Evolutionary conservation across 2,329 filamentous ascomycete genomes (phyloP).

Genomic region (Aspergillus fischeri): DNA sequence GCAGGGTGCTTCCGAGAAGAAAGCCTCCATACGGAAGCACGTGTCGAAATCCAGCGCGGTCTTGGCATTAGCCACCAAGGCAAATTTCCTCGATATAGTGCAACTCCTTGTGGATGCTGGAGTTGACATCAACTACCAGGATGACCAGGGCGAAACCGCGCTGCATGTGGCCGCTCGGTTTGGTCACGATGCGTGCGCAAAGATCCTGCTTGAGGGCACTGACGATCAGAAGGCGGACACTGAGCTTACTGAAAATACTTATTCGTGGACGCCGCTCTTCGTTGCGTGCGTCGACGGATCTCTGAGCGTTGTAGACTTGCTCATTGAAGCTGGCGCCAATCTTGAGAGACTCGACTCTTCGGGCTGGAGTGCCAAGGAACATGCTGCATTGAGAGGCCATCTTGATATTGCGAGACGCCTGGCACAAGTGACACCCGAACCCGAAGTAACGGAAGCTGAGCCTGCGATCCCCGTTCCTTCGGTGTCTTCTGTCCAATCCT

Average conservation of each 20-base stretch:
- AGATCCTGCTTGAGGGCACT: slow-evolving; percentile 67
- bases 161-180: slow-evolving; percentile 88
- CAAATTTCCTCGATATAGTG: slow-evolving; percentile 80
- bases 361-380: slow-evolving; percentile 91
- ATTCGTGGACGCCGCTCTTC: slow-evolving; percentile 93
- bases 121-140: slow-evolving; percentile 89
- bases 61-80: slow-evolving; percentile 79
- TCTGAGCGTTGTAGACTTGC: slow-evolving; percentile 66
- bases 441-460: slow-evolving; percentile 31
- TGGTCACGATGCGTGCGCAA: slow-evolving; percentile 76
- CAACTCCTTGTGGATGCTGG: slow-evolving; percentile 82
- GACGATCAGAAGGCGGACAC: slow-evolving; percentile 68
- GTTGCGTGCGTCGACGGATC: slow-evolving; percentile 89
- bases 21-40: slow-evolving; percentile 61
- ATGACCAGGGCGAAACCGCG: slow-evolving; percentile 84
- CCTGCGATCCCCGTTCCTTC: slow-evolving; percentile 29
- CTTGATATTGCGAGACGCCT: slow-evolving; percentile 72
- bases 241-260: slow-evolving; percentile 75
- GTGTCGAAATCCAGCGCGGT: slow-evolving; percentile 83
- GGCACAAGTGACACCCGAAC: slow-evolving; percentile 50
- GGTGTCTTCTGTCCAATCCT: slow-evolving; percentile 30
- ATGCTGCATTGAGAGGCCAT: slow-evolving; percentile 86
- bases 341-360: slow-evolving; percentile 73
- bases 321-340: slow-evolving; percentile 75
- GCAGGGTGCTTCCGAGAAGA: slow-evolving; percentile 60